These are phyloP conservation scores for Oenanthe javanica DNA, from an alignment of 140 eudicot species.

Conservation along the genomic window DNA sequence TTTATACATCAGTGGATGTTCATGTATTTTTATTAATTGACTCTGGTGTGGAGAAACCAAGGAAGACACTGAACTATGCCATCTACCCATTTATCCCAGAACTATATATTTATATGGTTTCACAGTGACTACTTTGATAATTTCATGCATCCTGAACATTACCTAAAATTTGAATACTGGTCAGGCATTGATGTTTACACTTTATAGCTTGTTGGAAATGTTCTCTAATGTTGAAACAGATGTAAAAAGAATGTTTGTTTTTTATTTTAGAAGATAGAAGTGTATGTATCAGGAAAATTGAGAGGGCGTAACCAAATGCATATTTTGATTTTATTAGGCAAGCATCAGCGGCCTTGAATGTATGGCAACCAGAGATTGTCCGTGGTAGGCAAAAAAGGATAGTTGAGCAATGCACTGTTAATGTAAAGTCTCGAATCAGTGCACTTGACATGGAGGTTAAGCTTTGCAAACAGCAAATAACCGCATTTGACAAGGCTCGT, in stretches of 20 bases:
- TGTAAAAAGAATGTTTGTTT: neutral
- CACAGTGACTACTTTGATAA: neutral
- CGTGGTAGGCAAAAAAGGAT: slow-evolving; percentile 68
- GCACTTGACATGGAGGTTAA: slow-evolving; percentile 84
- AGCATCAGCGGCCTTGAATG: slow-evolving; percentile 83
- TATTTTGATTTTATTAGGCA: slow-evolving; percentile 26
- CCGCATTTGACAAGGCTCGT: slow-evolving; percentile 44
- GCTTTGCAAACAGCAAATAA: slow-evolving; percentile 72
- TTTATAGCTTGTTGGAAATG: neutral
- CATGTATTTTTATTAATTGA: neutral
- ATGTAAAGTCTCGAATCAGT: slow-evolving; percentile 49
- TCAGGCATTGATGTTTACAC: neutral
- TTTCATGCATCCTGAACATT: neutral
- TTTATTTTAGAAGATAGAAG: neutral
- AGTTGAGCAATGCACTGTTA: slow-evolving; percentile 67
- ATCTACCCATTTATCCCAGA: neutral
- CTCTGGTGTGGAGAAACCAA: neutral
- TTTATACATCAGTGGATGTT: neutral
- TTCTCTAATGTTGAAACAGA: neutral
- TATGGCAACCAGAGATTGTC: slow-evolving; percentile 89
- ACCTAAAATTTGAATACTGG: neutral
- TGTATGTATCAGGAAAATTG: neutral
- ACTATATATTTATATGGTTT: neutral
- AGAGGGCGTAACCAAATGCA: neutral
- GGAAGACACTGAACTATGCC: neutral